phyloP scores from a whole-genome alignment of 1,139 yeast species.

The Pichia sp. region DNA sequence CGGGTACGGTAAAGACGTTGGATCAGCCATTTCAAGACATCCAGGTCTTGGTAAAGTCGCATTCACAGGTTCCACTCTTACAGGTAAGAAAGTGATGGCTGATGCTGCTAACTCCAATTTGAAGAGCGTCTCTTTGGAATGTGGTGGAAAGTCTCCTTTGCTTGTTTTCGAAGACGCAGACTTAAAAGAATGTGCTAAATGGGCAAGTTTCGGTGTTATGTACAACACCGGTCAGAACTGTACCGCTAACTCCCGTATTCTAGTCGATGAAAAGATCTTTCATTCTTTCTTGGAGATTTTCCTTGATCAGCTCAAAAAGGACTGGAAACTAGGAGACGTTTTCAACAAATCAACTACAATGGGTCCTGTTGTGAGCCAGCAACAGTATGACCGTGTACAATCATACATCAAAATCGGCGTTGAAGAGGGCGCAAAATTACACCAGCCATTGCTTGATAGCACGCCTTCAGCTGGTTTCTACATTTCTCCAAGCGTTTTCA shows the following conservation, averaged over 20 bases:
- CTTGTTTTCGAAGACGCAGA: conserved; percentile 72
- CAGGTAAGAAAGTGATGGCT: conserved; percentile 48
- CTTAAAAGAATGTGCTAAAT: conserved; percentile 72
- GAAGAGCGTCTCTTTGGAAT: conserved; percentile 78
- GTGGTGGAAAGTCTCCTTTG: conserved; percentile 88
- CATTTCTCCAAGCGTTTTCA: conserved; percentile 65
- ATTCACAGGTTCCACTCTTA: conserved; percentile 55
- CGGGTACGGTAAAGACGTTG: conserved; percentile 52
- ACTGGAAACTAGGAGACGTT: conserved; percentile 56
- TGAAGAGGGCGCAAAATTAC: conserved; percentile 55
- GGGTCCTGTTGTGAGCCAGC: conserved; percentile 76
- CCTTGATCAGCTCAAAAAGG: conserved; percentile 35
- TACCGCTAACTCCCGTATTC: conserved; percentile 81
- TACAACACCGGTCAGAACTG: conserved; percentile 87
- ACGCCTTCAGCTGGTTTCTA: conserved; percentile 47
- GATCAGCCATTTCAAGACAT: conserved; percentile 46
- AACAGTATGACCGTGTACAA: conserved; percentile 64
- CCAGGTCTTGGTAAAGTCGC: conserved; percentile 49
- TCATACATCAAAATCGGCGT: conserved; percentile 64
- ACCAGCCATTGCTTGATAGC: conserved; percentile 26
- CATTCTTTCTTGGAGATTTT: conserved; percentile 56
- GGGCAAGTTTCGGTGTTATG: conserved; percentile 83
- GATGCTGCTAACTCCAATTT: conserved; percentile 61
- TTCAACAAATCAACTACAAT: conserved; percentile 53
- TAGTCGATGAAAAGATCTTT: conserved; percentile 64